Evolutionary conservation across 345 rosid genomes (phyloP).

Genomic region (Moringa oleifera): DNA sequence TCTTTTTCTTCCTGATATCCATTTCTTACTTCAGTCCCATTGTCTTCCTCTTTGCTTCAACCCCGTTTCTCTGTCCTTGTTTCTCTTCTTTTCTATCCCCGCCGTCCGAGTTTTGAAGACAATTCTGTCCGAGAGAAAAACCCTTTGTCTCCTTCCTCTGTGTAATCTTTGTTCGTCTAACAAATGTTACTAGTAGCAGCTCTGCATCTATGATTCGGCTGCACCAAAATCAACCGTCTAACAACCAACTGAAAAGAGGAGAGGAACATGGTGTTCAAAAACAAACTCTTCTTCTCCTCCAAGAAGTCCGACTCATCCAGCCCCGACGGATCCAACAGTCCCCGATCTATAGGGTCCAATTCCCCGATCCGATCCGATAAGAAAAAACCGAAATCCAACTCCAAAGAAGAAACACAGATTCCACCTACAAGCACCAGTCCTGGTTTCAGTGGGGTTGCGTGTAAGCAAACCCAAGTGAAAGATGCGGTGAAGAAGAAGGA

Average conservation of each 20-base stretch:
- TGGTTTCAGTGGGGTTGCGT: constrained; percentile 24
- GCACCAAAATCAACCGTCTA: neutral
- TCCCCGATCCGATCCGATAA: constrained; percentile 89
- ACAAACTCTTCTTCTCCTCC: constrained; percentile 86
- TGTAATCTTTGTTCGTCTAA: too few species aligned
- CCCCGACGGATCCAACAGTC: constrained; percentile 85
- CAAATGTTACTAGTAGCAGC: neutral
- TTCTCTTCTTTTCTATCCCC: neutral
- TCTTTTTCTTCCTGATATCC: neutral
- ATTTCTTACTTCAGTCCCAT: constrained; percentile 1
- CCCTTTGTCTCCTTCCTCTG: neutral
- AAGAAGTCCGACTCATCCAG: constrained; percentile 85
- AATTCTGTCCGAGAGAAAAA: neutral
- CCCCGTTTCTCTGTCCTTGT: neutral
- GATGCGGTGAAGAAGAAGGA: constrained; percentile 62
- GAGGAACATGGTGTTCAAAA: constrained; percentile 79
- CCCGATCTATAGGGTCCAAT: constrained; percentile 79
- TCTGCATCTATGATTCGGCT: neutral
- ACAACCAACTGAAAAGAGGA: neutral
- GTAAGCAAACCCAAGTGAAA: constrained; percentile 50
- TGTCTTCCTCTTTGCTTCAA: constrained; percentile 4
- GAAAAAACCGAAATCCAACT: constrained; percentile 66
- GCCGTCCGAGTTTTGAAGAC: neutral
- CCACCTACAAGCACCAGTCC: constrained; percentile 13
- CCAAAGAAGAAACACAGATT: constrained; percentile 42